Evolutionary conservation across 495 filamentous ascomycete species (phyloP).

Genomic region (Aspergillus kassunensis): DNA sequence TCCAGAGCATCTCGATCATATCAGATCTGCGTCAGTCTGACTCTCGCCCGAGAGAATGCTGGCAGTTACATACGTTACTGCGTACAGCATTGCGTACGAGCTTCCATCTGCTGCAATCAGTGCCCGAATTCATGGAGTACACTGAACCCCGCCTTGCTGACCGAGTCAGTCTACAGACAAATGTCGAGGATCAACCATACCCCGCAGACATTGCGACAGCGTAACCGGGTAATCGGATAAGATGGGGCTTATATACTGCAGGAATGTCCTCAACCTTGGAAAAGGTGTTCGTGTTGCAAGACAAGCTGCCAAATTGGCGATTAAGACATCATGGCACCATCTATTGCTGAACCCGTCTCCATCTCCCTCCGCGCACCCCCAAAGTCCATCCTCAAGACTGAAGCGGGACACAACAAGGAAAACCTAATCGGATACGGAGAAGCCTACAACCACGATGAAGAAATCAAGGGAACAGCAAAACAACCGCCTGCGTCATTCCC

Average conservation of each 20-base stretch:
- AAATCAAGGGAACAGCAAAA: constrained; percentile 42
- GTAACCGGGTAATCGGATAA: constrained; percentile 16
- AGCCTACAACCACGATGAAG: constrained; percentile 35
- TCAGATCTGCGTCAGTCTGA: background rate
- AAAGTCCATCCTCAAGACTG: constrained; percentile 34
- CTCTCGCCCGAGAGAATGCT: background rate
- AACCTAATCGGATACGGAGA: constrained; percentile 51
- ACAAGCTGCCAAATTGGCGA: background rate
- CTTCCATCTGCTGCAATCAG: no score
- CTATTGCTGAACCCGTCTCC: constrained; percentile 43
- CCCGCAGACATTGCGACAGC: constrained; percentile 25
- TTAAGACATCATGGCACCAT: constrained; percentile 52
- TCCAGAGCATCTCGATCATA: constrained; percentile 5
- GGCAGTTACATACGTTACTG: no score
- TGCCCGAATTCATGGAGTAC: no score
- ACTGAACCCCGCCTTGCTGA: constrained; percentile 7
- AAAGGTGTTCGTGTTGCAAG: background rate
- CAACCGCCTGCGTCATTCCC: constrained; percentile 56
- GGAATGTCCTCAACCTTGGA: background rate
- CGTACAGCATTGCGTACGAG: background rate
- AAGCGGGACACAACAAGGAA: constrained; percentile 60
- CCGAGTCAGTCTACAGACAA: background rate
- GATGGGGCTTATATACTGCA: constrained; percentile 17
- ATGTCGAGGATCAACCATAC: constrained; percentile 14
- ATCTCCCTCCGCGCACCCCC: constrained; percentile 30